A percentile compares a stretch with the other conserved stretches of the same genome.
Evolutionary conservation across 1,284 basidiomycete genomes (phyloP).

Genomic region (Inonotus hispidus): DNA sequence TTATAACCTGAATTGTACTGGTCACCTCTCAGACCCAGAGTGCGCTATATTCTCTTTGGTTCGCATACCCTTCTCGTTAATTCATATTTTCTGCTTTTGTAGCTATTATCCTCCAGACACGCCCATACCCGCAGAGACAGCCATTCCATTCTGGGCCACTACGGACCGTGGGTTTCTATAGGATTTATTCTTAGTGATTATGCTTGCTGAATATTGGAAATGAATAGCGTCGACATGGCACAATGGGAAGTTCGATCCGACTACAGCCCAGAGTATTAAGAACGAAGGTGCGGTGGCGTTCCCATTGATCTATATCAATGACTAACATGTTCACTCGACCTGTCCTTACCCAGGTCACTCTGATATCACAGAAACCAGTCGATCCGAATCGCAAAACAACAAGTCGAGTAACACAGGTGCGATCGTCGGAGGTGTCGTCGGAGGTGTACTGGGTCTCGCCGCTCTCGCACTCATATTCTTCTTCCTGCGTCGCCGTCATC

Average conservation of each 20-base stretch:
- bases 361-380: slow-evolving; percentile 9
- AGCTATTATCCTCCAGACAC: slow-evolving; percentile 3
- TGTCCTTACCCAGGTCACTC: not conserved
- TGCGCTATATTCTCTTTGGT: not conserved
- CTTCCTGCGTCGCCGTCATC: not conserved
- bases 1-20: slow-evolving; percentile 10
- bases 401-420: slow-evolving; percentile 1
- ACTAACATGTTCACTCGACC: not conserved
- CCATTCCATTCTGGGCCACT: slow-evolving; percentile 17
- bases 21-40: slow-evolving; percentile 6
- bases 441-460: slow-evolving; percentile 1
- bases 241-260: slow-evolving; percentile 10
- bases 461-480: slow-evolving; percentile 7
- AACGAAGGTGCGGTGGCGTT: slow-evolving; percentile 7
- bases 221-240: slow-evolving; percentile 13
- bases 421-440: slow-evolving; percentile 15
- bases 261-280: slow-evolving; percentile 4
- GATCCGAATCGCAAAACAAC: not conserved
- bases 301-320: not conserved
- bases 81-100: not conserved
- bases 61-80: not conserved
- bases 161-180: slow-evolving; percentile 10
- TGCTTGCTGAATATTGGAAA: not conserved
- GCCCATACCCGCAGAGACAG: slow-evolving; percentile 14
- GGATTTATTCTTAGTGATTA: not conserved